phyloP scores from a whole-genome alignment of 148 eudicot species.

The Spergularia bocconei region DNA sequence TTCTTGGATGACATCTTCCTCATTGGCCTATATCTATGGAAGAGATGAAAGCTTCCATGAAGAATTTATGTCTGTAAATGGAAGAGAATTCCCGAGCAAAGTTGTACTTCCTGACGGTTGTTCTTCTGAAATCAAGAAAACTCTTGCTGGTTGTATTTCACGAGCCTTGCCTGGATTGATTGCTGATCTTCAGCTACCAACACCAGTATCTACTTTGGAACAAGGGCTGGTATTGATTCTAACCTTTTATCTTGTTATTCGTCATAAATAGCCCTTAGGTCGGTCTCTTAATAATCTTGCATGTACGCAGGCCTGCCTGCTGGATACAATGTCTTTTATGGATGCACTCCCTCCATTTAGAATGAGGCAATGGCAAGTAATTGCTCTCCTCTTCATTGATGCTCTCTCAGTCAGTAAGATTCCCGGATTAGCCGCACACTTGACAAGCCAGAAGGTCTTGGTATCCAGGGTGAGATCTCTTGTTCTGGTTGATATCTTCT shows the following conservation, averaged over 20 bases:
- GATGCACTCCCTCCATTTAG: conserved; percentile 87
- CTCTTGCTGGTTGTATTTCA: conserved; percentile 74
- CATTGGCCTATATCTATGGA: conserved; percentile 90
- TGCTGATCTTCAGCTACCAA: conserved; percentile 61
- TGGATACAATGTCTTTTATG: conserved; percentile 86
- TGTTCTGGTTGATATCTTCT: neutral
- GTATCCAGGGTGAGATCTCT: conserved; percentile 53
- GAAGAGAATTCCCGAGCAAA: conserved; percentile 81
- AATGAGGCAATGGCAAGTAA: conserved; percentile 86
- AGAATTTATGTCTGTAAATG: conserved; percentile 64
- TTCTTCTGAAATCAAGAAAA: conserved; percentile 81
- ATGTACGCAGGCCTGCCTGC: conserved; percentile 47
- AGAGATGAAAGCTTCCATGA: conserved; percentile 68
- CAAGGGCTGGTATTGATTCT: conserved; percentile 55
- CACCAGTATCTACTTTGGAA: conserved; percentile 62
- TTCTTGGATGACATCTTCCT: conserved; percentile 84
- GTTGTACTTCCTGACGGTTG: conserved; percentile 61
- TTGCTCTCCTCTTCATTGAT: conserved; percentile 73
- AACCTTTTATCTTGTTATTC: neutral
- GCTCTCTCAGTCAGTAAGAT: conserved; percentile 83
- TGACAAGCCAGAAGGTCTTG: conserved; percentile 57
- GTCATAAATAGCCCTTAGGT: neutral
- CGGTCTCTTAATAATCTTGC: neutral
- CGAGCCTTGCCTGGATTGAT: conserved; percentile 74
- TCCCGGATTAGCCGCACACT: conserved; percentile 62